phyloP scores from a whole-genome alignment of 805 yeast genomes.

The Candida namnaoensis region DNA sequence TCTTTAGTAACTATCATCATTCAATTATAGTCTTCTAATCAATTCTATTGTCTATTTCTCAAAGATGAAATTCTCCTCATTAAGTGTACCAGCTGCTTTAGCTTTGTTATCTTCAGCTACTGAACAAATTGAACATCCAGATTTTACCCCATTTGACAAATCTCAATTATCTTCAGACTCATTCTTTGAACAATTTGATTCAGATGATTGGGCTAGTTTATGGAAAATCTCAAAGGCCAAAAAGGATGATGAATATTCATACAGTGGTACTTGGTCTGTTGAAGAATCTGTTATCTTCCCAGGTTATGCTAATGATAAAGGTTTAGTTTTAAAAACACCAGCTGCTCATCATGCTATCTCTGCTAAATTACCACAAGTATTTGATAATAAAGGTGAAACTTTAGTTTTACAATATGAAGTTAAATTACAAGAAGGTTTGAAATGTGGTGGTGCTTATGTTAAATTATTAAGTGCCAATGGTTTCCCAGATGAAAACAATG shows the following conservation, averaged over 20 bases:
- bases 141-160: conserved; percentile 27
- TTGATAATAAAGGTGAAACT: conserved; percentile 53
- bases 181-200: conserved; percentile 59
- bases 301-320: conserved; percentile 60
- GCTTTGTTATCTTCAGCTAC: conserved; percentile 11
- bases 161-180: conserved; percentile 30
- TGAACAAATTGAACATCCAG: conserved; percentile 19
- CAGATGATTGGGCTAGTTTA: conserved; percentile 24
- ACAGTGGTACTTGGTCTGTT: conserved; percentile 69
- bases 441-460: conserved; percentile 87
- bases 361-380: conserved; percentile 43
- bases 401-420: conserved; percentile 87
- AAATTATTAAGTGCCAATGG: conserved; percentile 52
- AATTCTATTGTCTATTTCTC: no score
- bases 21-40: not conserved
- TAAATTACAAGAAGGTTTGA: conserved; percentile 68
- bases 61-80: conserved; percentile 14
- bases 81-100: conserved; percentile 15
- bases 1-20: no score
- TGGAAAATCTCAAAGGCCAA: conserved; percentile 59
- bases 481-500: conserved; percentile 24
- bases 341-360: conserved; percentile 83
- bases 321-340: conserved; percentile 65
- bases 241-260: conserved; percentile 45
- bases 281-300: conserved; percentile 52